These are phyloP conservation scores for Trichoderma sp. DNA, from an alignment of 2,329 filamentous ascomycete genomes.

Conservation along the genomic window DNA sequence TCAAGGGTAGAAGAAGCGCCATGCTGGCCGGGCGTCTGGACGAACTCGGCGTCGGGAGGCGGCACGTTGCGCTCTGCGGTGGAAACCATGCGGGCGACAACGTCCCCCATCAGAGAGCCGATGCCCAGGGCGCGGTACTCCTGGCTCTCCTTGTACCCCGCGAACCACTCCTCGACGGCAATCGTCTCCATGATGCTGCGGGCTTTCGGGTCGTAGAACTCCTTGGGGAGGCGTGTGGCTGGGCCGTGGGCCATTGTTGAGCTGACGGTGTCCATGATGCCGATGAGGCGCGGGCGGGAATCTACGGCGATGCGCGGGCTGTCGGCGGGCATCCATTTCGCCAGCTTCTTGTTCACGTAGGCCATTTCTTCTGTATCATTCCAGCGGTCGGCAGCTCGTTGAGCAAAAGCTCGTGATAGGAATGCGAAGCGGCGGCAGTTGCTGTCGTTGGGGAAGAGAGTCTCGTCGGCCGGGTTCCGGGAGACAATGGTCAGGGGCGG, in stretches of 20 bases:
- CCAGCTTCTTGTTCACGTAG: conserved; percentile 73
- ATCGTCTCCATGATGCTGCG: conserved; percentile 70
- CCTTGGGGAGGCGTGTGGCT: conserved; percentile 71
- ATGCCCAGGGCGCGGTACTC: conserved; percentile 92
- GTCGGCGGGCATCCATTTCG: conserved; percentile 79
- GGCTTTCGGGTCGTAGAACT: conserved; percentile 80
- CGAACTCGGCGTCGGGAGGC: conserved; percentile 48
- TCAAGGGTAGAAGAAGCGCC: background rate
- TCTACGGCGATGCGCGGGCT: conserved; percentile 74
- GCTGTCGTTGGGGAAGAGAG: conserved; percentile 73
- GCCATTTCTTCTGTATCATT: conserved; percentile 77
- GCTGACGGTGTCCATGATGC: conserved; percentile 94
- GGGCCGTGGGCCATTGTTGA: conserved; percentile 76
- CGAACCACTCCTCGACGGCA: conserved; percentile 88
- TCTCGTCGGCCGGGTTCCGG: conserved; percentile 67
- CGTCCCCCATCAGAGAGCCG: conserved; percentile 77
- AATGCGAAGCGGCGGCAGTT: conserved; percentile 71
- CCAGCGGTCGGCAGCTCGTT: conserved; percentile 69
- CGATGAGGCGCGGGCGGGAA: conserved; percentile 76
- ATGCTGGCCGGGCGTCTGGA: conserved; percentile 33
- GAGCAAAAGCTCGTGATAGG: conserved; percentile 67
- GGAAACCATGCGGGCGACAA: conserved; percentile 72
- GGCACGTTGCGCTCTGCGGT: conserved; percentile 51
- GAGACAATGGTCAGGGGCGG: conserved; percentile 63
- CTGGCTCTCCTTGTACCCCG: conserved; percentile 75